phyloP scores from a whole-genome alignment of 129 eudicot species.

The Sambucus nigra region DNA sequence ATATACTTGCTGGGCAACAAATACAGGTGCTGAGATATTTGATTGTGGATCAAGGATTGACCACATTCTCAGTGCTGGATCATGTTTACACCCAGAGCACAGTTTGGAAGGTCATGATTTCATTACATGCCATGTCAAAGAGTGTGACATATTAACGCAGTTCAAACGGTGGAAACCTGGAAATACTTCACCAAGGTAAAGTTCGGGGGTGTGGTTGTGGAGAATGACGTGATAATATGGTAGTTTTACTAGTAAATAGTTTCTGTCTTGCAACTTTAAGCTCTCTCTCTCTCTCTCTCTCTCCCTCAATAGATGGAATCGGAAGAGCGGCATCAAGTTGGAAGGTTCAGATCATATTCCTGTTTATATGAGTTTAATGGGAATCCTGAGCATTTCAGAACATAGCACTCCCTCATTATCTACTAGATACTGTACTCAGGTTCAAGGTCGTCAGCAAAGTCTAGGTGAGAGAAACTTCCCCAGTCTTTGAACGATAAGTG shows the following conservation, averaged over 20 bases:
- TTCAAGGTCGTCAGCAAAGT: conserved; percentile 90
- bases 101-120: conserved; percentile 52
- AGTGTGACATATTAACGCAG: conserved; percentile 73
- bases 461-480: conserved; percentile 45
- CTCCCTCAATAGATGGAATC: conserved; percentile 55
- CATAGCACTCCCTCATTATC: conserved; percentile 83
- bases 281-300: neutral
- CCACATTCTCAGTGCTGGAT: conserved; percentile 69
- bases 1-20: conserved; percentile 85
- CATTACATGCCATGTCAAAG: conserved; percentile 73
- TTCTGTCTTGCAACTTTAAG: neutral
- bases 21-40: conserved; percentile 82
- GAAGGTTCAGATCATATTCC: conserved; percentile 98
- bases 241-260: neutral
- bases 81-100: conserved; percentile 58
- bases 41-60: conserved; percentile 92
- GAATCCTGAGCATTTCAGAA: conserved; percentile 32
- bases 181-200: conserved; percentile 36
- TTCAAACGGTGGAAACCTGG: conserved; percentile 90
- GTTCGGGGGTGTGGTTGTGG: neutral
- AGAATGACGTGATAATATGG: neutral
- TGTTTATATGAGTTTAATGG: conserved; percentile 48
- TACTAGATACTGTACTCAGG: conserved; percentile 84
- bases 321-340: conserved; percentile 44
- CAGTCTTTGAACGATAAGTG: neutral